A percentile compares a stretch with the other conserved stretches of the same genome.
Evolutionary conservation across 495 filamentous ascomycete genomes (phyloP).

Genomic region (Cercophora newfieldiana): DNA sequence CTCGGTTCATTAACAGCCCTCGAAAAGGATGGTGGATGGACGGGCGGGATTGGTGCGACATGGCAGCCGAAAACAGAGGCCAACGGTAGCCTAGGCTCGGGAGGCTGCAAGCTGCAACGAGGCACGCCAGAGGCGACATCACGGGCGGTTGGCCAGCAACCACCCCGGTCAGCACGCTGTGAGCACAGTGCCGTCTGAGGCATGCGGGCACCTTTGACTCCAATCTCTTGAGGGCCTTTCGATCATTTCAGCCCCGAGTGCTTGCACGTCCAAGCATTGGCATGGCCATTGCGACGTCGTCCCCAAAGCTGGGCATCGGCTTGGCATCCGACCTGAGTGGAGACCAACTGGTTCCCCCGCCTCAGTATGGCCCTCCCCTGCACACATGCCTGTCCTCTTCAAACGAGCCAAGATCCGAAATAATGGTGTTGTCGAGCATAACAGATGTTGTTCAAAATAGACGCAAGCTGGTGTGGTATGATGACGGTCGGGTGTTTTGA

Average conservation of each 20-base stretch:
- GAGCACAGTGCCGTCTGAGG: not conserved
- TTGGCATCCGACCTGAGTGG: conserved; percentile 10
- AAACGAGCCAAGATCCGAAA: not conserved
- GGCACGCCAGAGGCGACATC: not conserved
- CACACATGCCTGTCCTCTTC: not conserved
- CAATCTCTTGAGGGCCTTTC: conserved; percentile 5
- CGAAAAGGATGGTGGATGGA: not conserved
- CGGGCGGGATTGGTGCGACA: not conserved
- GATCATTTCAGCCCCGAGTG: conserved; percentile 15
- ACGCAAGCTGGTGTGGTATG: no score
- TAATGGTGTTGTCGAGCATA: not conserved
- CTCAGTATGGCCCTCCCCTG: not conserved
- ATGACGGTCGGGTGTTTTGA: no score
- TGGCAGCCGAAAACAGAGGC: no score
- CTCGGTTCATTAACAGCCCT: not conserved
- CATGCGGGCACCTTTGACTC: not conserved
- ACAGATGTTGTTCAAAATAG: not conserved
- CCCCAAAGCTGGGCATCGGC: conserved; percentile 1
- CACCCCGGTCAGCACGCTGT: not conserved
- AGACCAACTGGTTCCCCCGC: not conserved
- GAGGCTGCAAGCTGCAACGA: not conserved
- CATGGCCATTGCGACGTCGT: conserved; percentile 8
- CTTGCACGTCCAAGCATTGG: conserved; percentile 16
- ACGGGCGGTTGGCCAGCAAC: not conserved
- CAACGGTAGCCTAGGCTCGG: not conserved